Conservation (phyloP, 106 monocot species). For the Platanthera zijinensis region DNA sequence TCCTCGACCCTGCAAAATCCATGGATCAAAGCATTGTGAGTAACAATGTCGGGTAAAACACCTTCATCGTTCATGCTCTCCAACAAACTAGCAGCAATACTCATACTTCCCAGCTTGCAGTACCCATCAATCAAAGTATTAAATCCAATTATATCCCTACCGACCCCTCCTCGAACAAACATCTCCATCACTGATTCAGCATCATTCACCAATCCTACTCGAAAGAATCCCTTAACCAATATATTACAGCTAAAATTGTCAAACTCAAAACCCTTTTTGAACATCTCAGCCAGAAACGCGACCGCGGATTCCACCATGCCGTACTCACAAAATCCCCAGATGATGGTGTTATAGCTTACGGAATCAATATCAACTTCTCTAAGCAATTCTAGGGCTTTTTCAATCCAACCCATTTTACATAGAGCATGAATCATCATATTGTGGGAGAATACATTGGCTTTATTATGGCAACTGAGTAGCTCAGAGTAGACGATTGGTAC, state of each 20-base stretch:
- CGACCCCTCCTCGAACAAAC: conserved; percentile 34
- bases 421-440: conserved; percentile 54
- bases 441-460: conserved; percentile 38
- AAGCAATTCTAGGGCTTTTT: conserved; percentile 20
- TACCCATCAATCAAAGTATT: conserved; percentile 74
- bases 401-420: conserved; percentile 32
- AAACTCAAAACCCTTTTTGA: conserved; percentile 53
- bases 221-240: conserved; percentile 47
- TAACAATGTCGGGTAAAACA: conserved; percentile 50
- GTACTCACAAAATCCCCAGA: conserved; percentile 58
- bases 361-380: conserved; percentile 27
- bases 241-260: conserved; percentile 57
- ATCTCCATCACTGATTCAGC: conserved; percentile 38
- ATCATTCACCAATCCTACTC: conserved; percentile 28
- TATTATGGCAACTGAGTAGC: conserved; percentile 25
- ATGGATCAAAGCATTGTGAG: conserved; percentile 60
- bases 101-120: conserved; percentile 49
- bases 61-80: conserved; percentile 43
- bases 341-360: conserved; percentile 56
- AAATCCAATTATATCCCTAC: conserved; percentile 51
- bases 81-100: conserved; percentile 26
- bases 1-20: conserved; percentile 61
- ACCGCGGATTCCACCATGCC: conserved; percentile 31
- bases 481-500: conserved; percentile 48
- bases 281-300: conserved; percentile 64